Evolutionary conservation across 2,329 filamentous ascomycete genomes (phyloP), one percentile per base, ranked within the genome.

Genomic region (Diaporthe capsici): DNA sequence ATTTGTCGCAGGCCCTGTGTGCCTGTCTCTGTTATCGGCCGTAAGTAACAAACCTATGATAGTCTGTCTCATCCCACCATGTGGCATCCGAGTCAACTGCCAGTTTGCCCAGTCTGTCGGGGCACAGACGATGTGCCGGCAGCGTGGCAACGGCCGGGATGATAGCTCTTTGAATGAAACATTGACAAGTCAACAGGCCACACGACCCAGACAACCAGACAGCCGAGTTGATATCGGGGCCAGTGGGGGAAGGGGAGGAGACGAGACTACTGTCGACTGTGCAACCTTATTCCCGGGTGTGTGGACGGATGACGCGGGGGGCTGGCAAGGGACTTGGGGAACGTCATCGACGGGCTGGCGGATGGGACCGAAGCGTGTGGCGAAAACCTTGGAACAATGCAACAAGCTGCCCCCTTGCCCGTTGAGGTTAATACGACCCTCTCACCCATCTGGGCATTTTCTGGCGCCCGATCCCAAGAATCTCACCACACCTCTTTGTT

Each of bases 271-370:
- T 49, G 44, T 47, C 0, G 17, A 70, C 49, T 70, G 65, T 68
- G 47, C 65, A 70, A 70, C 65, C 65, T 42, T 70, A 70, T 70
- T 70, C 31, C 65, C 65, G 65, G 49, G 65, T 22, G 49, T 55
- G 34, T 55, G 42, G 34, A 22, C 47, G 8, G 44, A 67, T 68
- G 49, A 70, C 47, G 65, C 47, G 47, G 65, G 65, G 34, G 47
- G 65, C 65, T 68, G 65, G 65, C 47, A 53, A 34, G 47, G 63
- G 47, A 68, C 15, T 39, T 34, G 31, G 65, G 31, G 65, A n/a
- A 70, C 65, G 65, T 70, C 65, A 70, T 70, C 65, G 65, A 70
- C 65, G 65, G 65, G 49, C 13, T 55, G 49, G 49, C 65, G 65
- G 65, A 70, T 70, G 65, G 65, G 49, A 70, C 49, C 65, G 65